These are phyloP conservation scores for Botrytis byssoidea DNA, from an alignment of 2,329 filamentous ascomycete species.

Conservation along the genomic window DNA sequence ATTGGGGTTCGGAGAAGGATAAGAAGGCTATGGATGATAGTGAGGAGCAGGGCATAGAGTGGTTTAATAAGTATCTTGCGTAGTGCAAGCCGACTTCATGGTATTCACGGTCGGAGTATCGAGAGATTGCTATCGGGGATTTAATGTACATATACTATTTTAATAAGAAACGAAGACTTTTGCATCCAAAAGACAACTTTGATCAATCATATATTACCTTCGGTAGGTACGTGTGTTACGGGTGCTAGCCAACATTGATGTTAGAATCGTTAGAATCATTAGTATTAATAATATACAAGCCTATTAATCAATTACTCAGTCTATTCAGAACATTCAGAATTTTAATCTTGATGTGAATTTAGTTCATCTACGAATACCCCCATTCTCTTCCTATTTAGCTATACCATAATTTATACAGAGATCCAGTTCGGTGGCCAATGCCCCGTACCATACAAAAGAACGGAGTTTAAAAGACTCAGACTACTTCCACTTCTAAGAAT, in stretches of 20 bases:
- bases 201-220: not conserved
- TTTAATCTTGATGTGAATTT: too few species aligned
- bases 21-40: conserved; percentile 36
- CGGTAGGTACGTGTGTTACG: not conserved
- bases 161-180: not conserved
- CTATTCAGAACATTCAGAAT: too few species aligned
- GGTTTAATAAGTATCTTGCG: conserved; percentile 35
- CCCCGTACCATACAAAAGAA: not conserved
- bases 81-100: not conserved
- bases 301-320: too few species aligned
- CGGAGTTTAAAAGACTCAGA: not conserved
- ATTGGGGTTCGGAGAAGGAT: conserved; percentile 39
- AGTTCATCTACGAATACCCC: too few species aligned
- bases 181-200: not conserved
- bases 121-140: not conserved
- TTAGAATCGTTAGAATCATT: too few species aligned
- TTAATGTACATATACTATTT: not conserved
- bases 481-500: not conserved
- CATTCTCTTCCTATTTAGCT: too few species aligned
- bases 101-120: not conserved
- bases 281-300: too few species aligned
- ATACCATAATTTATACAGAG: too few species aligned
- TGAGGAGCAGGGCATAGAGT: conserved; percentile 42
- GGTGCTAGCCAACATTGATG: too few species aligned
- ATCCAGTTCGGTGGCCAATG: too few species aligned